Base-by-base conservation (phyloP, 495 filamentous ascomycete genomes). In the Neurospora sp. region DNA sequence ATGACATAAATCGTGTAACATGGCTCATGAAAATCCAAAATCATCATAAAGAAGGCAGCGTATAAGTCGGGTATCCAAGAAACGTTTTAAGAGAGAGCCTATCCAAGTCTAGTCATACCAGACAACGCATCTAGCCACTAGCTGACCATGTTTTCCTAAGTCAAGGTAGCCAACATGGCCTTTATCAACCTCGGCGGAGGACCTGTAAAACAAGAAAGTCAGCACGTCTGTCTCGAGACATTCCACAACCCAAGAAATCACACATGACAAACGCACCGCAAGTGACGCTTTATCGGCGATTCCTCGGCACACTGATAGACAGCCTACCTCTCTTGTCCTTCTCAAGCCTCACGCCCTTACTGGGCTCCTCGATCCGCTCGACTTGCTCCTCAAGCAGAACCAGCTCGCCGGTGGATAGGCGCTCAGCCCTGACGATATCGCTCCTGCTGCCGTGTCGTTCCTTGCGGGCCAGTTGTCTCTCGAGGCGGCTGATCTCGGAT, bases 291-390 rank as follows among this genome's bases (percentile, higher is more conserved):
- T 81, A 80, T 78, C 82, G 80, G 79, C 78, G 82, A 83, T 85
- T 79, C 81, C 83, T 87, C 81, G 89, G 87, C 83, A 89, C 81
- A 82, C 84, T 85, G 82, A 92, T 87, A 82, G 85, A 88, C 86
- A 92, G 85, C 90, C 86, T 94, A 96, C 94, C 92, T 91, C 88
- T 93, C 82, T 90, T 90, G 79, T 97, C 92, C 85, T 90, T 92
- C 83, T 92, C 90, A 75, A 96, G 84, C 77, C 93, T 87, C 27
- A 91, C 86, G 20, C 88, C 88, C 39, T 83, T 82, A 37, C 85
- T 83, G 16, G 83, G 81, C 76, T 88, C 87, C 75, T 83, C 83
- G 70, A 89, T 82, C 76, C 77, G 77, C 84, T 89, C 84, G 23
- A 86, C 78, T 77, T 85, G 79, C 80, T 90, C 85, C 78, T 88